Conservation (phyloP, 176 grass and related monocot species). For the Cenchrus purpureus region DNA sequence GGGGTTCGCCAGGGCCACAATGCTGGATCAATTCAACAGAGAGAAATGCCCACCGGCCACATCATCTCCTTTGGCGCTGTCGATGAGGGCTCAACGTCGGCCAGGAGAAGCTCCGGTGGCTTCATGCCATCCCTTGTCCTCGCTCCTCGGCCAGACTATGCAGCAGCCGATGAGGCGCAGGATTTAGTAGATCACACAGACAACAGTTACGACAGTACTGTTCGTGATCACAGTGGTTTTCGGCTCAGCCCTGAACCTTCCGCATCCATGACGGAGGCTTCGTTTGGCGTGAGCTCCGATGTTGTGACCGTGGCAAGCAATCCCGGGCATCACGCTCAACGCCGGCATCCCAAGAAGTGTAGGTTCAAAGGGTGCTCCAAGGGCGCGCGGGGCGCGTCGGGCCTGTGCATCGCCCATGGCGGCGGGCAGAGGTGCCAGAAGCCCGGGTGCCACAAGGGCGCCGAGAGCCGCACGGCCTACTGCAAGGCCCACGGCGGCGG, state of each 20-base stretch:
- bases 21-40: neutral
- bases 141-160: slow-evolving; percentile 15
- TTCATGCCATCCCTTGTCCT: slow-evolving; percentile 60
- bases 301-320: slow-evolving; percentile 27
- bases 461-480: slow-evolving; percentile 69
- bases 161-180: neutral
- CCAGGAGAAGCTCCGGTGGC: slow-evolving; percentile 64
- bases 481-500: slow-evolving; percentile 86
- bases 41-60: slow-evolving; percentile 22
- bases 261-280: slow-evolving; percentile 48
- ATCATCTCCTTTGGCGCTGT: slow-evolving; percentile 45
- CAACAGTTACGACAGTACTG: neutral
- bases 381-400: slow-evolving; percentile 67
- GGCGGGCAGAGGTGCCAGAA: slow-evolving; percentile 80
- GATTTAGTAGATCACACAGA: slow-evolving; percentile 2
- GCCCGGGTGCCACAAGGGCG: slow-evolving; percentile 76
- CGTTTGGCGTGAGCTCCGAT: slow-evolving; percentile 48
- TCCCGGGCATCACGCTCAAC: slow-evolving; percentile 22
- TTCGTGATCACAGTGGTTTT: slow-evolving; percentile 16
- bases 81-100: slow-evolving; percentile 70
- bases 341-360: slow-evolving; percentile 70
- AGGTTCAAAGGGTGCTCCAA: slow-evolving; percentile 77
- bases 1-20: slow-evolving; percentile 6
- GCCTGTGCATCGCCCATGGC: slow-evolving; percentile 75
- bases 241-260: slow-evolving; percentile 56